Base-by-base conservation (phyloP, 2,329 filamentous ascomycete genomes). In the Colletotrichum paranaense region DNA sequence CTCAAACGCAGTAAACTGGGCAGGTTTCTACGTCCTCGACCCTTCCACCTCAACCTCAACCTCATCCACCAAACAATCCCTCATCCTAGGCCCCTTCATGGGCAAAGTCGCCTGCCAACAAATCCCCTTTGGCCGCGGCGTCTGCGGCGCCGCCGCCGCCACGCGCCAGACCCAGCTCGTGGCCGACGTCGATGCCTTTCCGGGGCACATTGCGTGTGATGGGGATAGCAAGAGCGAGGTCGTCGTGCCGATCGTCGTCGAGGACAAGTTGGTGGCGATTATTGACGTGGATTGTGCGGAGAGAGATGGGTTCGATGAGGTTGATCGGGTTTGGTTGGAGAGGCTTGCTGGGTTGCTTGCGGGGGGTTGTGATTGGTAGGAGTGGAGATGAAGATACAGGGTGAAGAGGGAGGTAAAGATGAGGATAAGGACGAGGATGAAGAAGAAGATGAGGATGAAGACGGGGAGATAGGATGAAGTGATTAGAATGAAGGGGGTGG, bases 191-290 rank as follows among this genome's bases (percentile, higher is more conserved):
- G 91, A 94, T 56, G 79, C 84, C 64, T 96, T 96, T 78, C 92
- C 93, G 0, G 94, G 93, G 2, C 94, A 96, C 80, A 95, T 97
- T 79, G 93, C 94, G 11, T 96, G 94, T 80, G 94, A 97, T 81
- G 89, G 90, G 4, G 92, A 90, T 70, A 94, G 90, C 78, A 89
- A 86, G 83, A 95, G 94, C 80, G 94, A 97, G 85, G 92, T 97
- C 80, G 94, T 97, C 22, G 94, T 96, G 62, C 94, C 94, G 2
- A 88, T 96, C 74, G 76, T 93, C 5, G 80, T 78, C 7, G 38
- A 22, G 6, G 68, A 12, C 3, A 85, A 89, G 84, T 83, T 93
- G 6, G 91, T 93, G 26, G 93, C 91, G 2, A 93, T 96, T 75
- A 94, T 97, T 73, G 94, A 97, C 78, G 86, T 96, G 28, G 94